Conservation (phyloP, 148 eudicot genomes). For the Arctostaphylos glauca region DNA sequence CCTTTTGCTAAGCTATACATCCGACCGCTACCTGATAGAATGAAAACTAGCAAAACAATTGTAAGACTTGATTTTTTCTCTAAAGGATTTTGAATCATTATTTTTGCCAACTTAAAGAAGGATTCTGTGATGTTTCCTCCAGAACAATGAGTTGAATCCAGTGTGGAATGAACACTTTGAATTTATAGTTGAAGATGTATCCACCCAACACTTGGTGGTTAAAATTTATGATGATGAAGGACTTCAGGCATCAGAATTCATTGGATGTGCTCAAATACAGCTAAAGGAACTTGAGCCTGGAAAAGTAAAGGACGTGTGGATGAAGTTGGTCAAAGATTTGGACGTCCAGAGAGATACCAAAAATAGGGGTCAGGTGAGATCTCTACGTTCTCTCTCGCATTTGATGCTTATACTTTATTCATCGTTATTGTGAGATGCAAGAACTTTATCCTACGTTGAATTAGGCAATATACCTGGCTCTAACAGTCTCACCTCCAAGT, state of each 20-base stretch:
- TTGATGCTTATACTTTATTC: constrained; percentile 1
- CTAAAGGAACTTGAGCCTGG: constrained; percentile 87
- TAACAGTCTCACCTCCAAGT: background rate
- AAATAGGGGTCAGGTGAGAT: constrained; percentile 88
- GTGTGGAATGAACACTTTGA: constrained; percentile 98
- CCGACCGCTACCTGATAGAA: constrained; percentile 72
- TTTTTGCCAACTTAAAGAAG: constrained; percentile 1
- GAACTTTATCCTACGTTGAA: background rate
- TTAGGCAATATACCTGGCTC: background rate
- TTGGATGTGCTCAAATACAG: constrained; percentile 81
- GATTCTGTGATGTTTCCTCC: constrained; percentile 22
- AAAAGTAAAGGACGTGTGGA: constrained; percentile 91
- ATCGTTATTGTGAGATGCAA: background rate
- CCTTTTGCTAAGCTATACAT: constrained; percentile 86
- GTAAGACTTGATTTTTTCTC: constrained; percentile 40
- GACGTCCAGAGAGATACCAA: constrained; percentile 85
- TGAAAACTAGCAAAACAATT: constrained; percentile 83
- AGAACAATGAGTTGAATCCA: constrained; percentile 90
- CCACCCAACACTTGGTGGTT: constrained; percentile 86
- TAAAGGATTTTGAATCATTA: constrained; percentile 10
- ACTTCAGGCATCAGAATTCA: constrained; percentile 77
- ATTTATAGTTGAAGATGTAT: constrained; percentile 82
- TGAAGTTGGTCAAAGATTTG: constrained; percentile 91
- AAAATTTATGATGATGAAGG: constrained; percentile 95
- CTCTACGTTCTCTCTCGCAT: background rate